Evolutionary conservation across 495 filamentous ascomycete species (phyloP).

Genomic region (Tuber magnatum): DNA sequence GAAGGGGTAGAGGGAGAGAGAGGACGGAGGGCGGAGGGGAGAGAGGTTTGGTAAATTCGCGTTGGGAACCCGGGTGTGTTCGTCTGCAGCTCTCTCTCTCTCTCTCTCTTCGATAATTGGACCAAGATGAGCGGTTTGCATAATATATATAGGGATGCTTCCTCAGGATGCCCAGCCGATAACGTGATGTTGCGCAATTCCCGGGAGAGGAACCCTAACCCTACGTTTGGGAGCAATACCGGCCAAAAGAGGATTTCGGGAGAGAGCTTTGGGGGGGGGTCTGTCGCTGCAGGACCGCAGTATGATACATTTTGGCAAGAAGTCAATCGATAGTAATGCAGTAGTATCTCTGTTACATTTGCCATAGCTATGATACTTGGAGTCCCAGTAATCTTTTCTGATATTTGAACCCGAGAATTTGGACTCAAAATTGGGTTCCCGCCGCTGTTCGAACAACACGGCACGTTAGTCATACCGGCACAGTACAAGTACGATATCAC

Average conservation of each 20-base stretch:
- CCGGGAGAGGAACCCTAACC: not conserved
- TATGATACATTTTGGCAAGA: not conserved
- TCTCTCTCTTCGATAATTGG: not conserved
- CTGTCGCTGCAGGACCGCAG: not conserved
- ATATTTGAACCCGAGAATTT: not conserved
- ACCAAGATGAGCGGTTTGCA: not conserved
- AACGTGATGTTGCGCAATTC: not conserved
- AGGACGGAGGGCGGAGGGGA: not conserved
- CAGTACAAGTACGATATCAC: too few species aligned
- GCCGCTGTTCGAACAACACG: not conserved
- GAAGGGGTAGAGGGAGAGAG: not conserved
- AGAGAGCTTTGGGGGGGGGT: not conserved
- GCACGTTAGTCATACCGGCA: not conserved
- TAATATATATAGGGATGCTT: not conserved
- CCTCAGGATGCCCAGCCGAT: not conserved
- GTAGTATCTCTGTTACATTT: not conserved
- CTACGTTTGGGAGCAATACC: not conserved
- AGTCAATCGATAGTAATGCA: not conserved
- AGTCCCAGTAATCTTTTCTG: not conserved
- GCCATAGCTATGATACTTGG: not conserved
- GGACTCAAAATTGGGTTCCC: not conserved
- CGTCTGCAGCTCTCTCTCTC: not conserved
- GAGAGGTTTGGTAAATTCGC: not conserved
- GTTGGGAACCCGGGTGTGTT: not conserved
- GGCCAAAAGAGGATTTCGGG: not conserved